phyloP scores from a whole-genome alignment of 2,329 filamentous ascomycete genomes.

The Hypoxylon sp. region DNA sequence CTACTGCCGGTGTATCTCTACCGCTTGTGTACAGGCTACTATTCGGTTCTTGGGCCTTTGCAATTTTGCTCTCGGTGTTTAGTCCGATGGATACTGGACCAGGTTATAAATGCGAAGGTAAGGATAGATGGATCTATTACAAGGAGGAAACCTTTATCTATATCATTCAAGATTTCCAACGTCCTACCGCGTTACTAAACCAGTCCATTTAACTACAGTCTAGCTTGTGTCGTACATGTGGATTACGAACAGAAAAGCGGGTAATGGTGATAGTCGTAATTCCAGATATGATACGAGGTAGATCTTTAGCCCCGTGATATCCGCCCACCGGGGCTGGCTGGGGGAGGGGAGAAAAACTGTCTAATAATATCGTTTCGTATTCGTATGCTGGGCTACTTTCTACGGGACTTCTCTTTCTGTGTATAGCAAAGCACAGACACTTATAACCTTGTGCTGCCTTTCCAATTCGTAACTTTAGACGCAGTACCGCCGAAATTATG shows the following conservation, averaged over 20 bases:
- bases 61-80: too few species aligned
- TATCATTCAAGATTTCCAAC: too few species aligned
- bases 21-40: too few species aligned
- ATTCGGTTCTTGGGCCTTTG: too few species aligned
- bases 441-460: slow-evolving; percentile 45
- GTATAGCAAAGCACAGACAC: neutral
- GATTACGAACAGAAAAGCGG: neutral
- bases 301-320: neutral
- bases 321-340: neutral
- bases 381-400: slow-evolving; percentile 15
- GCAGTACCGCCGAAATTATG: slow-evolving; percentile 78
- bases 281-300: neutral
- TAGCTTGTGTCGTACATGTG: neutral
- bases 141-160: too few species aligned
- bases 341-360: neutral
- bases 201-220: too few species aligned
- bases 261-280: neutral
- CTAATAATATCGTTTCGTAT: slow-evolving; percentile 17
- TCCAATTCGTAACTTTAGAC: slow-evolving; percentile 46
- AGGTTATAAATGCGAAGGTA: too few species aligned
- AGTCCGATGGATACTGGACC: too few species aligned
- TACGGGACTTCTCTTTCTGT: neutral
- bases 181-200: too few species aligned
- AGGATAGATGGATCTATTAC: too few species aligned
- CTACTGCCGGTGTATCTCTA: neutral